Evolutionary conservation across 2,329 filamentous ascomycete species (phyloP).

Genomic region (Lasiodiplodia citricola): DNA sequence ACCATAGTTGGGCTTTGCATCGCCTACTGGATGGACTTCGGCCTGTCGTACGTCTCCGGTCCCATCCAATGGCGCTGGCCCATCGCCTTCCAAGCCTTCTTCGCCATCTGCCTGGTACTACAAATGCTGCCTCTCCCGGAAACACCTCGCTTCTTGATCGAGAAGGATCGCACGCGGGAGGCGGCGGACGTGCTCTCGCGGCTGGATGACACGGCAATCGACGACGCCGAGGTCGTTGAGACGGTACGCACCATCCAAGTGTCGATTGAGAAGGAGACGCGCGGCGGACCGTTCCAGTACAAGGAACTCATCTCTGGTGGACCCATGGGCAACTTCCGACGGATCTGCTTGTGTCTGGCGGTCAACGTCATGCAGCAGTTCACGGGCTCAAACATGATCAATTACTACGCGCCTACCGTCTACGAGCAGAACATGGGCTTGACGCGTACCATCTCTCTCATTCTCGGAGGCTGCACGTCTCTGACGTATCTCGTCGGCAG

Average conservation of each 20-base stretch:
- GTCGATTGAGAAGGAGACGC: constrained; percentile 37
- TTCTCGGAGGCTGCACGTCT: constrained; percentile 56
- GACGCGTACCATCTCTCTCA: constrained; percentile 55
- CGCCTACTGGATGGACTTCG: constrained; percentile 52
- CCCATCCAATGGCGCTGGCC: constrained; percentile 51
- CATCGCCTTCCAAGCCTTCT: constrained; percentile 62
- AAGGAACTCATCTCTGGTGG: constrained; percentile 44
- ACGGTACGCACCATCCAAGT: constrained; percentile 47
- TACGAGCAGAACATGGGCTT: constrained; percentile 48
- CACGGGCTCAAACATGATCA: constrained; percentile 47
- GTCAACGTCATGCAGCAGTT: constrained; percentile 46
- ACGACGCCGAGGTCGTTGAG: constrained; percentile 34
- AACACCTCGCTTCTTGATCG: constrained; percentile 47
- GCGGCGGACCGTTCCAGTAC: constrained; percentile 42
- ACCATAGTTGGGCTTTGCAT: constrained; percentile 55
- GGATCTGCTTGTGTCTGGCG: constrained; percentile 41
- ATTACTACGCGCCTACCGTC: constrained; percentile 49
- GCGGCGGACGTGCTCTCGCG: constrained; percentile 28
- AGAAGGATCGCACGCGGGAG: constrained; percentile 40
- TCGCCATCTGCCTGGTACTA: constrained; percentile 62
- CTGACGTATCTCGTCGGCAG: constrained; percentile 49
- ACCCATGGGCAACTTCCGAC: constrained; percentile 38
- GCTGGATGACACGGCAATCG: neutral
- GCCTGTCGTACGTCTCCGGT: constrained; percentile 1
- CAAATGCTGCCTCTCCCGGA: constrained; percentile 46